phyloP scores from a whole-genome alignment of 148 eudicot species.

The Fagopyrum tataricum region DNA sequence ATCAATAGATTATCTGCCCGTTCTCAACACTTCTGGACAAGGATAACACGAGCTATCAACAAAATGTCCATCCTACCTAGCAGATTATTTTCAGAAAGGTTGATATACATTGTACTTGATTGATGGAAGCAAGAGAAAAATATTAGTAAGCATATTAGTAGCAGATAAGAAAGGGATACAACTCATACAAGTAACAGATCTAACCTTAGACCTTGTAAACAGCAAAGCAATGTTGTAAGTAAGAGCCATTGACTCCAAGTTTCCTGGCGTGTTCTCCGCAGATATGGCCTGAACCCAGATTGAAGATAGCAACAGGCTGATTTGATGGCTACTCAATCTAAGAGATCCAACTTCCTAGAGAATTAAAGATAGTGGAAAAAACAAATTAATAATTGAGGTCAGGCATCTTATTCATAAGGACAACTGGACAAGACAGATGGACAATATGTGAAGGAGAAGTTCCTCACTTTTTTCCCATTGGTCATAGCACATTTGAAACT shows the following conservation, averaged over 20 bases:
- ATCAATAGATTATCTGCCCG: background rate
- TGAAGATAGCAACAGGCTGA: conserved; percentile 79
- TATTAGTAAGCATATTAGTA: background rate
- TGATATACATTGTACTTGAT: background rate
- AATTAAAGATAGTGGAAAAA: background rate
- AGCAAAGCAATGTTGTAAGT: conserved; percentile 60
- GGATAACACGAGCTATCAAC: background rate
- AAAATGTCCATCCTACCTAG: background rate
- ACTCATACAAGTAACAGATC: background rate
- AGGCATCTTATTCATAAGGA: background rate
- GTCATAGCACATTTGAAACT: conserved; percentile 54
- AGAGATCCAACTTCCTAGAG: conserved; percentile 59
- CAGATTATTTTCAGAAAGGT: background rate
- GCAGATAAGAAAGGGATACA: background rate
- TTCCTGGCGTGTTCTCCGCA: conserved; percentile 56
- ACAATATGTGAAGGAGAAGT: background rate
- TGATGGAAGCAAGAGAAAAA: background rate
- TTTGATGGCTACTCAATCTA: conserved; percentile 80
- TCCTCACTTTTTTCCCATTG: conserved; percentile 46
- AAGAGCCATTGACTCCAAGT: conserved; percentile 83
- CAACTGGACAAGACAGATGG: background rate
- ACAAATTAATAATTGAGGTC: conserved; percentile 4
- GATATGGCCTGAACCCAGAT: conserved; percentile 78
- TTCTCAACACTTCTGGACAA: background rate
- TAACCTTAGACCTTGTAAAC: conserved; percentile 66